These are phyloP conservation scores for Eimeria acervulina DNA, from an alignment of 169 alveolate species.

Conservation along the genomic window DNA sequence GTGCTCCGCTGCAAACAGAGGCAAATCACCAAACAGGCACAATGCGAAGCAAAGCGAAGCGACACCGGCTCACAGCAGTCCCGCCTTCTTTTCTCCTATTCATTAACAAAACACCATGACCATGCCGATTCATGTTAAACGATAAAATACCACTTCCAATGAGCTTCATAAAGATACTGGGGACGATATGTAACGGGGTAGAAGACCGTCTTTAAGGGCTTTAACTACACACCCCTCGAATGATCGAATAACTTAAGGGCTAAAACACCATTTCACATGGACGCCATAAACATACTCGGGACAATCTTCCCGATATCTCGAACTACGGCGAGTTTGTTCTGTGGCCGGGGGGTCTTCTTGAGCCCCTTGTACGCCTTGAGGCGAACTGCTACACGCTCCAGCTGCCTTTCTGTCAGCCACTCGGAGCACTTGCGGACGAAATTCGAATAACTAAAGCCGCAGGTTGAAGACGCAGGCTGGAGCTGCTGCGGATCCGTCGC, in stretches of 20 bases:
- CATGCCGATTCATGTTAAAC: too few species aligned
- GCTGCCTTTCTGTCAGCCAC: constrained; percentile 41
- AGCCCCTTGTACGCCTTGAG: constrained; percentile 67
- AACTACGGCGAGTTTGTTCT: constrained; percentile 73
- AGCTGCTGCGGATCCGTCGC: background rate
- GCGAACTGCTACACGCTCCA: constrained; percentile 73
- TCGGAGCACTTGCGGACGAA: constrained; percentile 77
- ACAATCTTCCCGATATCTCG: constrained; percentile 65
- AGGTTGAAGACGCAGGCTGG: background rate
- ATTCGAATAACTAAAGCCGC: constrained; percentile 77
- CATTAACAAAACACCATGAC: too few species aligned
- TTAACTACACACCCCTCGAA: too few species aligned
- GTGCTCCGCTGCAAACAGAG: constrained; percentile 29
- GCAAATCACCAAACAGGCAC: background rate
- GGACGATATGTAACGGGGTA: background rate
- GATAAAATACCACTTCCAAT: too few species aligned
- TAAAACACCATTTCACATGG: background rate
- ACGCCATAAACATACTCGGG: background rate
- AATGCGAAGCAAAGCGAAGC: too few species aligned
- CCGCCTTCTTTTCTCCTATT: too few species aligned
- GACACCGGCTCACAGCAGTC: too few species aligned
- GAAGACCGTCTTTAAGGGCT: too few species aligned
- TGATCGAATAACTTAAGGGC: background rate
- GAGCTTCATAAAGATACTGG: background rate
- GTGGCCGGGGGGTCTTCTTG: constrained; percentile 24